Evolutionary conservation across 192 early-diverging fungal species (phyloP), one percentile per base, ranked within the genome.

Genomic region (Linnemannia schmuckeri): DNA sequence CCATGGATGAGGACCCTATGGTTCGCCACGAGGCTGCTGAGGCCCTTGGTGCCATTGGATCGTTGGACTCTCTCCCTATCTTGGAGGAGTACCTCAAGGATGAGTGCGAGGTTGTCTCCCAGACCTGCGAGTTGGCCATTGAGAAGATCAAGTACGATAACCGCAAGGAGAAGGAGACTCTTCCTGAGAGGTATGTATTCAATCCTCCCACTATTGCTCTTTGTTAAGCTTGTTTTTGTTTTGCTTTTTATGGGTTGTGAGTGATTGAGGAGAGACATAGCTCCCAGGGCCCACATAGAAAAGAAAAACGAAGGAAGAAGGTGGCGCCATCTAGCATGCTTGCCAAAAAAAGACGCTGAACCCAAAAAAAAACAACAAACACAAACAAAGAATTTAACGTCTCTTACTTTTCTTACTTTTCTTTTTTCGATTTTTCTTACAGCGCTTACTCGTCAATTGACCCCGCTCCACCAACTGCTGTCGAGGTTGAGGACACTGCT

Each of bases 21-120:
- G 98, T 99, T 70, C 93, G 98, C 7, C 98, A 99, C 87, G 98
- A 99, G 90, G 97, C 98, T 35, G 98, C 97, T 15, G 98, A 99
- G 89, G 97, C 98, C 3, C 88, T 99, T 72, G 97, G 97, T 33
- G 98, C 98, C 6, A 96, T 99, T 78, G 97, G 96, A 5, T 91
- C 95, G 42, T 83, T 91, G 9, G 88, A 90, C 10, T 92, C 93
- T 3, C 73, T 98, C 42, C 89, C 91, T 1, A 90, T 96, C 72
- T 89, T 99, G 27, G 93, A 96, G 85, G 88, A 93, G 52, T 98
- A 95, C 89, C 87, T 94, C 38, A 89, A 94, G 74, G 96, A 98
- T 72, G 81, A 90, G 30, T 90, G 87, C 70, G 88, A 89, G 75
- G 93, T 94, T 6, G 94, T 99, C 27, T 91, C 94, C 8, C 96